phyloP scores from a whole-genome alignment of 805 yeast species.

The Ogataea chonburiensis region DNA sequence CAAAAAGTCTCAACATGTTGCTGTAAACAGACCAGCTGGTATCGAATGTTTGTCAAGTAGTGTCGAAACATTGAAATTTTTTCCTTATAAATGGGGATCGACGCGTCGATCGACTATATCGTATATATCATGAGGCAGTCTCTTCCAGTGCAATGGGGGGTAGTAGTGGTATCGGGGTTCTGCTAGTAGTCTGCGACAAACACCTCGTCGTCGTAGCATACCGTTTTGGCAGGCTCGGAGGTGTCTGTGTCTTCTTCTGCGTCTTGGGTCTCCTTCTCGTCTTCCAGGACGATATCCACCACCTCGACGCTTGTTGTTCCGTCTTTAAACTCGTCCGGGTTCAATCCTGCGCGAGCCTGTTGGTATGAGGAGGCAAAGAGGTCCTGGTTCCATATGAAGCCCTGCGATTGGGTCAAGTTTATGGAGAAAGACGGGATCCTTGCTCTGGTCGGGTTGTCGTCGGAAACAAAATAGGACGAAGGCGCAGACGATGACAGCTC shows the following conservation, averaged over 20 bases:
- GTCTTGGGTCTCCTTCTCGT: constrained; percentile 11
- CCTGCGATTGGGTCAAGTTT: constrained; percentile 62
- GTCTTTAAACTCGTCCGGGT: constrained; percentile 24
- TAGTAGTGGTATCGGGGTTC: background rate
- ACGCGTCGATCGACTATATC: constrained; percentile 15
- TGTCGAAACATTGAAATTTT: constrained; percentile 5
- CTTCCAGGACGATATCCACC: constrained; percentile 26
- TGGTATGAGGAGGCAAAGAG: constrained; percentile 70
- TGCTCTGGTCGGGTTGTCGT: constrained; percentile 12
- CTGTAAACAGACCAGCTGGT: constrained; percentile 2
- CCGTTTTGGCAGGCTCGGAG: background rate
- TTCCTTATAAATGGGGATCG: constrained; percentile 2
- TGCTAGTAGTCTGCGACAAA: constrained; percentile 19
- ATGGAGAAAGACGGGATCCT: constrained; percentile 40
- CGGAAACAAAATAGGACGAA: constrained; percentile 12
- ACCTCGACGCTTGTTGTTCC: constrained; percentile 25
- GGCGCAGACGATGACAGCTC: constrained; percentile 37
- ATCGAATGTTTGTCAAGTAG: background rate
- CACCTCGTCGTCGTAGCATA: constrained; percentile 16
- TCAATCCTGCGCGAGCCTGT: constrained; percentile 45
- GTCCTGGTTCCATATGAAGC: constrained; percentile 76
- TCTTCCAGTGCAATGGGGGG: no score
- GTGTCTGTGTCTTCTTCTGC: constrained; percentile 4
- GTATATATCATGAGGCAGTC: no score
- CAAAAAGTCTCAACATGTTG: constrained; percentile 8